Evolutionary conservation across 169 alveolate genomes (phyloP), one percentile per base, ranked within the genome.

Genomic region (Plasmodium vinckei): DNA sequence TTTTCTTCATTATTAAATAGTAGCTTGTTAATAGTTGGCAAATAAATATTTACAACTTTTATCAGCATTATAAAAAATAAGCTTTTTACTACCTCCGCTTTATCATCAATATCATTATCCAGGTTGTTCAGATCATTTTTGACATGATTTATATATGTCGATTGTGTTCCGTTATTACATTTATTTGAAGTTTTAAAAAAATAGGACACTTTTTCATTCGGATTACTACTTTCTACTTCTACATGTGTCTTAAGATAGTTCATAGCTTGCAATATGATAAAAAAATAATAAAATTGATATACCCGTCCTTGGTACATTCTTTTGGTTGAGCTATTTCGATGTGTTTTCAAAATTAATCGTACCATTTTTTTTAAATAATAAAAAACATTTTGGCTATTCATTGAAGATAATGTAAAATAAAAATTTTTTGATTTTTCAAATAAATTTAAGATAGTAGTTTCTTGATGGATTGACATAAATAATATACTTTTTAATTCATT

Each of bases 401-500:
- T 19, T 3, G 47, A 12, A 9, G n/a, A 23, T 17, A 79, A 25
- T n/a, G 51, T 19, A 9, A 19, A 46, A 19, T 79, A 56, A 1
- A 79, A 42, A 46, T 54, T 60, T 71, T 64, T 79, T 17, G 89
- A 33, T 27, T 67, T 79, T 42, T 79, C 59, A 19, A 56, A 64
- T 17, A 79, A 12, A 25, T 25, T 42, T 27, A 6, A 5, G 6
- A 79, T 64, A 6, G 23, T 79, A 19, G 10, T 42, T n/a, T 61
- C 56, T 17, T 47, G 9, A 0, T 70, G 56, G 54, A 79, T 56
- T 1, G 59, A 56, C 5, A 79, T 23, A 59, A 79, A 79, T 39
- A 79, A 10, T 33, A 79, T 65, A 15, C 84, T 70, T 42, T 54
- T 79, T 17, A 79, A 42, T 79, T 79, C 89, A 25, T 67, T 67